A percentile compares a stretch with the other conserved stretches of the same genome.
Conservation (phyloP, 176 grass and related monocot species). For the Triticum monococcum region DNA sequence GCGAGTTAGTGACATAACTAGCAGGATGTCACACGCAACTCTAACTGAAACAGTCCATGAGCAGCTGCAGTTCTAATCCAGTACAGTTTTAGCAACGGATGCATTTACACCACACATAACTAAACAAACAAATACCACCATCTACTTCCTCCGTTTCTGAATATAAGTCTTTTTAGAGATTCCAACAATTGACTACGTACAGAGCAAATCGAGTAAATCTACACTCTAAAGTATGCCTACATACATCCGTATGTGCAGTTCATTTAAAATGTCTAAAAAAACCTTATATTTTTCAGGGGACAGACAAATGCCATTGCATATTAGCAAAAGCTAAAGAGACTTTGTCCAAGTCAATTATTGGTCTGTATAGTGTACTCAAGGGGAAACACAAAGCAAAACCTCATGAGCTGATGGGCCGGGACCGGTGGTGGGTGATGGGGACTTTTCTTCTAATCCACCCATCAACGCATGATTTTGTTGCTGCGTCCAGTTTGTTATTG, state of each 20-base stretch:
- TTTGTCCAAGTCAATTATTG: background rate
- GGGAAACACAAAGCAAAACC: background rate
- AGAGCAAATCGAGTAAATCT: too few species aligned
- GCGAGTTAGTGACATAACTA: background rate
- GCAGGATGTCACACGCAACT: background rate
- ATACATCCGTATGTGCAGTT: too few species aligned
- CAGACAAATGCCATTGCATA: too few species aligned
- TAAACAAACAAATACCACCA: too few species aligned
- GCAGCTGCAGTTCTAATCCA: background rate
- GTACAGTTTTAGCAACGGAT: background rate
- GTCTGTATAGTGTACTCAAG: background rate
- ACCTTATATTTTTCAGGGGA: too few species aligned
- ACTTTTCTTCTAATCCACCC: conserved; percentile 38
- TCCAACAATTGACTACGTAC: too few species aligned
- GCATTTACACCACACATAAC: background rate
- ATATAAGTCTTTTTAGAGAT: too few species aligned
- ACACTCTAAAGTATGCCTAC: too few species aligned
- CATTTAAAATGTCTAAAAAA: too few species aligned
- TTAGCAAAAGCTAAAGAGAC: background rate
- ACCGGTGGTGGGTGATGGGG: background rate
- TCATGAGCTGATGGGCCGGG: background rate
- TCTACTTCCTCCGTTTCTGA: too few species aligned
- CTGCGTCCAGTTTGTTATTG: conserved; percentile 14
- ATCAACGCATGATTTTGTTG: background rate
- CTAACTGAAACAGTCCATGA: background rate